Conservation (phyloP, 1,284 basidiomycete species). For the Coniophora puteana region DNA sequence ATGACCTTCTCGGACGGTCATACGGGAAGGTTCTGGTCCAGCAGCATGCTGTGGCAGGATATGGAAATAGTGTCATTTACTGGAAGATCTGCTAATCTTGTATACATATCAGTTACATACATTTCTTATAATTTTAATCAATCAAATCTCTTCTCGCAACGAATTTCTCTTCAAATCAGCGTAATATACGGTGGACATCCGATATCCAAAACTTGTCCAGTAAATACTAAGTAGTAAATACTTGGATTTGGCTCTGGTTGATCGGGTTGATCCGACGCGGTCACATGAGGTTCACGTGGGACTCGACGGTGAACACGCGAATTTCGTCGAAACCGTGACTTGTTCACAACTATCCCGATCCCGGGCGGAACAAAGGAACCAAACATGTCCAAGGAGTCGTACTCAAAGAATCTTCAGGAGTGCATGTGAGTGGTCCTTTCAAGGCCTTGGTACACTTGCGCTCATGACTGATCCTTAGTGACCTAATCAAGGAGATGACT, state of each 20-base stretch:
- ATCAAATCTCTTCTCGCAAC: too few relatives aligned
- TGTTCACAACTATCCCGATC: too few relatives aligned
- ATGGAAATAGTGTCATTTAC: constrained; percentile 67
- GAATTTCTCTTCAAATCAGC: too few relatives aligned
- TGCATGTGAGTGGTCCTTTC: constrained; percentile 23
- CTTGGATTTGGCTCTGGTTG: too few relatives aligned
- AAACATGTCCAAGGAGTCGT: constrained; percentile 26
- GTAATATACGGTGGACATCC: too few relatives aligned
- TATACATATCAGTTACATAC: not conserved
- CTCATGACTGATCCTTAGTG: constrained; percentile 33
- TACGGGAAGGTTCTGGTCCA: constrained; percentile 70
- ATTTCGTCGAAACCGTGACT: too few relatives aligned
- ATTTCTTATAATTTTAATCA: too few relatives aligned
- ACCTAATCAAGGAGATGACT: constrained; percentile 63
- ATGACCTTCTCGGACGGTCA: constrained; percentile 61
- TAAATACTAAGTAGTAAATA: too few relatives aligned
- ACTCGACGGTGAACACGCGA: too few relatives aligned
- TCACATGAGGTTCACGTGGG: constrained; percentile 16
- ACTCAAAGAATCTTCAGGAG: constrained; percentile 31
- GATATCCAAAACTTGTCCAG: too few relatives aligned
- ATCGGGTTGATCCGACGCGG: constrained; percentile 4
- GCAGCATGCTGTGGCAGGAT: constrained; percentile 63
- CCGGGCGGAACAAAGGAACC: too few relatives aligned
- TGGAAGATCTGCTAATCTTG: constrained; percentile 54
- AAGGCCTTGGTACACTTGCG: not conserved